Evolutionary conservation across 768 basidiomycete genomes (phyloP).

Genomic region (Boletellus sp.): DNA sequence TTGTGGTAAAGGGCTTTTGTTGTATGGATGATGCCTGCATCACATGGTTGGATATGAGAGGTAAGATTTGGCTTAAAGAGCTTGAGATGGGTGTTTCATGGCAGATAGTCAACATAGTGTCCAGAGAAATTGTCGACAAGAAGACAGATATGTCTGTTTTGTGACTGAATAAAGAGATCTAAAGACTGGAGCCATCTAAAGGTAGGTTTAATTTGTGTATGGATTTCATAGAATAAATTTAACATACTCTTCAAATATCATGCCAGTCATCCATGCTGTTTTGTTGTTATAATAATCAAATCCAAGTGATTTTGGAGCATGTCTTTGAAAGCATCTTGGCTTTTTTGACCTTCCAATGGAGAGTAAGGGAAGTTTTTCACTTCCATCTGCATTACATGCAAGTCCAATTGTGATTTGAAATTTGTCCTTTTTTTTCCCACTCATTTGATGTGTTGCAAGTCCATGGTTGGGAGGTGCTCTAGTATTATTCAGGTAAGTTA

Average conservation of each 20-base stretch:
- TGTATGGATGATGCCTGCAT: neutral
- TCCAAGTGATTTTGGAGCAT: neutral
- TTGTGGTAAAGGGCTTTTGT: constrained; percentile 28
- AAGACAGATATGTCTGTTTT: neutral
- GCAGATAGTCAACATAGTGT: neutral
- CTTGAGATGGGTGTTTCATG: neutral
- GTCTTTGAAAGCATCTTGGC: constrained; percentile 30
- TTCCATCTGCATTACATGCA: constrained; percentile 14
- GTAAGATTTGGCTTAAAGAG: neutral
- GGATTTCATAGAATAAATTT: no score
- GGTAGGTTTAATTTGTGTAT: no score
- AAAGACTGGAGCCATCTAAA: neutral
- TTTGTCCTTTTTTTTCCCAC: constrained; percentile 17
- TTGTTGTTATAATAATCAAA: neutral
- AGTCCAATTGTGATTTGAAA: constrained; percentile 12
- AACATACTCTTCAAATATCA: neutral
- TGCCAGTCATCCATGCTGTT: neutral
- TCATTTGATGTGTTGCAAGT: constrained; percentile 18
- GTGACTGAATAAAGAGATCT: neutral
- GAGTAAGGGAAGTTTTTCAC: constrained; percentile 30
- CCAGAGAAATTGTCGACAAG: constrained; percentile 2
- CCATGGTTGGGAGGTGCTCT: constrained; percentile 14
- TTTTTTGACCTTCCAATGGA: constrained; percentile 35
- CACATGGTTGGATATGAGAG: neutral
- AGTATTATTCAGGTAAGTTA: no score